Conservation (phyloP, 2,329 filamentous ascomycete species). For the Trichocomaceae sp. region DNA sequence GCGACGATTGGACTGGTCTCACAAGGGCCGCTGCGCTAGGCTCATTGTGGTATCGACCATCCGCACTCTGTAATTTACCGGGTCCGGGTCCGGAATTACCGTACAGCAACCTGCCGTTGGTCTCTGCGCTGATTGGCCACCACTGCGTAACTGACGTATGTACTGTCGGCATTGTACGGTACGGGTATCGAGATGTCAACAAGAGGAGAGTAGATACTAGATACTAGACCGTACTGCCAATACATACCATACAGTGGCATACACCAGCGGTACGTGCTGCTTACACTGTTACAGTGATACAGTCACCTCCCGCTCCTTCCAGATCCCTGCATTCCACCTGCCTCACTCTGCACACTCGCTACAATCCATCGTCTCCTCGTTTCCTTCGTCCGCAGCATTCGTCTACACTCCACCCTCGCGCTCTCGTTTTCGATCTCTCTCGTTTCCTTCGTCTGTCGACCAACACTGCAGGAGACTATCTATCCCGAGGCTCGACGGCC, state of each 20-base stretch:
- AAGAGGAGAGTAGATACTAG: too few relatives aligned
- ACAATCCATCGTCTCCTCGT: not conserved
- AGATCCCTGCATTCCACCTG: not conserved
- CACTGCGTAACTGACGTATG: not conserved
- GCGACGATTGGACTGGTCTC: slow-evolving; percentile 5
- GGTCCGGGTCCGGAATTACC: not conserved
- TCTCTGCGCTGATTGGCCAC: not conserved
- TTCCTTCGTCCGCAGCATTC: not conserved
- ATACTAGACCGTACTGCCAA: not conserved
- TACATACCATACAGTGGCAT: not conserved
- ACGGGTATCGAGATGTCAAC: not conserved
- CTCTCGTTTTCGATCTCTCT: not conserved
- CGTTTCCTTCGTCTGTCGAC: not conserved
- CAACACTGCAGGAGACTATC: not conserved
- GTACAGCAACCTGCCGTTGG: not conserved
- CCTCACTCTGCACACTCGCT: not conserved
- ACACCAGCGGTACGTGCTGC: too few relatives aligned
- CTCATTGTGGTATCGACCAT: not conserved
- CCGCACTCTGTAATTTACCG: not conserved
- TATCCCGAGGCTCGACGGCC: not conserved
- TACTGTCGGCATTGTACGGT: too few relatives aligned
- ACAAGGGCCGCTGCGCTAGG: not conserved
- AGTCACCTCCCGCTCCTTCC: not conserved
- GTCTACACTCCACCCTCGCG: not conserved
- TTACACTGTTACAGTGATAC: too few relatives aligned